Evolutionary conservation across 441 rosid species (phyloP).

Genomic region (Arabidopsis lyrata): DNA sequence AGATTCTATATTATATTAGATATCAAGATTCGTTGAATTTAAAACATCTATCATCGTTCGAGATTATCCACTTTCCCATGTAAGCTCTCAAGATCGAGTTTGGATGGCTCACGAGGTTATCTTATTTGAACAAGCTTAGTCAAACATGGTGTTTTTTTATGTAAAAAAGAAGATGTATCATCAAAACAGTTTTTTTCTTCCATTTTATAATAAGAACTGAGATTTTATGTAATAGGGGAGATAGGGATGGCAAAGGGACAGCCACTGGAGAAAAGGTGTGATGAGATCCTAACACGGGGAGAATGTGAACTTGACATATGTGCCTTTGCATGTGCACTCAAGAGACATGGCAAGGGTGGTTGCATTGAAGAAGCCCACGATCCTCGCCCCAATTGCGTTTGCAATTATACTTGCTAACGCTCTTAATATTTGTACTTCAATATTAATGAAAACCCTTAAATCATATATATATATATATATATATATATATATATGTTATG

Average conservation of each 20-base stretch:
- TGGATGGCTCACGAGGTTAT: too few species aligned
- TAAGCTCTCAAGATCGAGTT: too few species aligned
- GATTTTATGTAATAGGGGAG: background rate
- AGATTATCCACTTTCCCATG: too few species aligned
- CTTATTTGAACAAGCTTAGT: too few species aligned
- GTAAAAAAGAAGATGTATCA: too few species aligned
- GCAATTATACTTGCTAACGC: background rate
- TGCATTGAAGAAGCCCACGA: background rate
- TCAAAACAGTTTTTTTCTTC: background rate
- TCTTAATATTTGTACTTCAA: background rate
- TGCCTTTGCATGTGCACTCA: background rate
- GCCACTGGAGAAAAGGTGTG: too few species aligned
- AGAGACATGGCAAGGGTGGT: background rate
- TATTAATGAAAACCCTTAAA: too few species aligned
- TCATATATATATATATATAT: too few species aligned
- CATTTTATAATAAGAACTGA: too few species aligned
- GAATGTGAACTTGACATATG: background rate
- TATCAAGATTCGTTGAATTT: too few species aligned
- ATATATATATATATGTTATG: background rate
- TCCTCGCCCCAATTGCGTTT: background rate
- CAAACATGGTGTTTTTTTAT: too few species aligned
- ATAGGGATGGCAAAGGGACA: background rate
- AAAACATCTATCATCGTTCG: too few species aligned
- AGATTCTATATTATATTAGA: background rate
- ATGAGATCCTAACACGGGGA: background rate